Conservation (phyloP, 116 monocot genomes). For the Trichopus zeylanicus region DNA sequence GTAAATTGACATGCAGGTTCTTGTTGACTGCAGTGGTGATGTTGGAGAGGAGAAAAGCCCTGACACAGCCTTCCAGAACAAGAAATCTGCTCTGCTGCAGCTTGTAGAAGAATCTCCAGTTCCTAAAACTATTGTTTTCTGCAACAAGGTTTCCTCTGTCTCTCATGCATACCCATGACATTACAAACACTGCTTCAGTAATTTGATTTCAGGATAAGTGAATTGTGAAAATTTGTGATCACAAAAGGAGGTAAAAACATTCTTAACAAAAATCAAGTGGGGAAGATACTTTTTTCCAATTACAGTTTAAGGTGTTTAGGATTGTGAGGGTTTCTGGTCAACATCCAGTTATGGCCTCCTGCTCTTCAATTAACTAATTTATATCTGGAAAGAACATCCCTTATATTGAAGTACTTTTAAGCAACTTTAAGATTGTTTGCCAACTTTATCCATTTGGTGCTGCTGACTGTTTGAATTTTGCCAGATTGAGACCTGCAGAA, state of each 20-base stretch:
- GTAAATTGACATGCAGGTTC: slow-evolving; percentile 34
- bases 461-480: slow-evolving; percentile 7
- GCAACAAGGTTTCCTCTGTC: slow-evolving; percentile 68
- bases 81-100: slow-evolving; percentile 65
- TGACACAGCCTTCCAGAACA: slow-evolving; percentile 85
- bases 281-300: no score
- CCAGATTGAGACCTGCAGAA: slow-evolving; percentile 98
- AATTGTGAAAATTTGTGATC: no score
- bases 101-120: slow-evolving; percentile 71
- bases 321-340: neutral
- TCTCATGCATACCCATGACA: neutral
- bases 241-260: no score
- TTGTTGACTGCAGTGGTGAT: slow-evolving; percentile 87
- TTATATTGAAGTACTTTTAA: neutral
- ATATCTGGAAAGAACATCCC: neutral
- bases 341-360: no score
- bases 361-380: no score
- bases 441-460: neutral
- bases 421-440: neutral
- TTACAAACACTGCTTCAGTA: no score
- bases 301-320: no score
- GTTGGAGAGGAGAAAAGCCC: slow-evolving; percentile 68
- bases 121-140: slow-evolving; percentile 85
- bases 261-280: no score
- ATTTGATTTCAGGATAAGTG: no score